Base-by-base conservation (phyloP, 2,329 filamentous ascomycete species). In the Davidsoniella eucalypti region DNA sequence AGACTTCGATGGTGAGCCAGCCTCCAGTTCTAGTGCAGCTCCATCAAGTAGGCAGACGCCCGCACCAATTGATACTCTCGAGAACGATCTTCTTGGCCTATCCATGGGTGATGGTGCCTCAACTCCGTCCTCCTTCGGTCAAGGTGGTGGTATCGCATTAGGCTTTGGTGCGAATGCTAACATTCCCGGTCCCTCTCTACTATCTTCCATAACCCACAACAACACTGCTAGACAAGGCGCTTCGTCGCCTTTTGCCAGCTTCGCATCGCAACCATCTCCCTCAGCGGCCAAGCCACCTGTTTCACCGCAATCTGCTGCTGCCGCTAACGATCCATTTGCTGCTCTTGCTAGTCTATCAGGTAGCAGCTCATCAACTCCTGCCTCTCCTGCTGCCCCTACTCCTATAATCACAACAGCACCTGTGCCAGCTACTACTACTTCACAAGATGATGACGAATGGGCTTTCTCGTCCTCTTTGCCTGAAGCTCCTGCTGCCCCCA, bases 81-180 rank as follows among this genome's bases (percentile, higher is more conserved):
- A 95, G 60, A 88, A 93, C 61, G 92, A 98, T 61, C 70, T 98
- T 6, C 71, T 98, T 4, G 92, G 92, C 0, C 68, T 98, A 41
- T 93, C 87, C 39, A 76, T 98, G 59, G 79, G 79, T 45, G 80
- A 84, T 52, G 36, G 44, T 18, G 36, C 48, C 16, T 51, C 53
- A 45, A 58, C 60, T 16, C 71, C 73, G 4, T 63, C 62, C 54
- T 72, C 66, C 51, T 90, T 80, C 59, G 81, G 84, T 10, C 78
- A 84, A 59, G 78, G 80, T 5, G 88, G 90, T 44, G 82, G 82
- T 47, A 94, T 96, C 56, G 81, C 87, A 3, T 72, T 96, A 16
- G 88, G 87, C 5, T 81, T 84, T 58, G 80, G 82, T 51, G 75
- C 74, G 54, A 82, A 84, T 57, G 72, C 73, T 53, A 81, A 80